phyloP scores from a whole-genome alignment of 1,284 basidiomycete species.

The Mycena sp. region DNA sequence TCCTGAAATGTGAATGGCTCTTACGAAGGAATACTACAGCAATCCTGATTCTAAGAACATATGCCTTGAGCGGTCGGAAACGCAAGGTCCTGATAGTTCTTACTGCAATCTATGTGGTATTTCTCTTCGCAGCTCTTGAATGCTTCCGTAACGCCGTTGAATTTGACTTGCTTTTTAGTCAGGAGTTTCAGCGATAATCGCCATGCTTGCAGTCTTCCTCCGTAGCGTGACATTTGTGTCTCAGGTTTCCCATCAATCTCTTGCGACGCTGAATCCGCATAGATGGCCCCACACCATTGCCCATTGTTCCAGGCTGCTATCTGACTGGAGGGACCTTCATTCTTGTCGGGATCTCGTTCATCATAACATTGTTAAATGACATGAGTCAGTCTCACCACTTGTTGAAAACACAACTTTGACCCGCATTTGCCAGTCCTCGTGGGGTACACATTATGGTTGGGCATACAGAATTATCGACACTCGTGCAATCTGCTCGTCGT shows the following conservation, averaged over 20 bases:
- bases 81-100: background rate
- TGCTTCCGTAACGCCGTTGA: too few species aligned
- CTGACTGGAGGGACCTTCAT: conserved; percentile 13
- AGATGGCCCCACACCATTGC: conserved; percentile 15
- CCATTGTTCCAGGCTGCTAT: conserved; percentile 20
- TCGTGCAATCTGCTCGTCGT: conserved; percentile 12
- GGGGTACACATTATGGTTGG: conserved; percentile 24
- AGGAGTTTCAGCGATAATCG: background rate
- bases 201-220: conserved; percentile 7
- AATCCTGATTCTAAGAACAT: conserved; percentile 17
- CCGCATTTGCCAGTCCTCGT: conserved; percentile 13
- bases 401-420: too few species aligned
- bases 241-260: too few species aligned
- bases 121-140: too few species aligned
- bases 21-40: background rate
- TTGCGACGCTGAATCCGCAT: too few species aligned
- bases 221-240: conserved; percentile 10
- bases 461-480: conserved; percentile 17
- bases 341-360: conserved; percentile 16
- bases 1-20: too few species aligned
- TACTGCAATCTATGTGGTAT: background rate
- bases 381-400: background rate
- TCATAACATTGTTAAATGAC: conserved; percentile 19
- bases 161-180: too few species aligned
- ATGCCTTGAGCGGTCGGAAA: conserved; percentile 12